Conservation (phyloP, 805 yeast genomes). For the Yarrowia bubula region DNA sequence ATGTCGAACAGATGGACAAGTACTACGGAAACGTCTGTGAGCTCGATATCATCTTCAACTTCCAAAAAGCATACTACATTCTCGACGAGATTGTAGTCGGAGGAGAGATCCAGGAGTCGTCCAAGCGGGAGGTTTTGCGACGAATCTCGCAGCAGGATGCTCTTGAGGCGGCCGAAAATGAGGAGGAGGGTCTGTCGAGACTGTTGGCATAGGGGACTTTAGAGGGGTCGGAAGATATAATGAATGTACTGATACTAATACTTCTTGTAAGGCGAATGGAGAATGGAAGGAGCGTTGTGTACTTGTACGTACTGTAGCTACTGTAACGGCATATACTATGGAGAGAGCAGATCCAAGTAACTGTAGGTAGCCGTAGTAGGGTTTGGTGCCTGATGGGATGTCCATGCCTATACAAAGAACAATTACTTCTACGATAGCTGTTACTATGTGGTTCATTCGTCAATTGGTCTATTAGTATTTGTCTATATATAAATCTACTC, state of each 20-base stretch:
- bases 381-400: no score
- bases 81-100: slow-evolving; percentile 86
- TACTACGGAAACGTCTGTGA: slow-evolving; percentile 96
- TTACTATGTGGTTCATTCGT: no score
- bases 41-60: slow-evolving; percentile 92
- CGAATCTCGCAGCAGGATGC: slow-evolving; percentile 83
- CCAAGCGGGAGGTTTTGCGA: slow-evolving; percentile 73
- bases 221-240: neutral
- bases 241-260: slow-evolving; percentile 3
- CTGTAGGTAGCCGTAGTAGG: neutral
- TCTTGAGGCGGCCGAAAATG: slow-evolving; percentile 73
- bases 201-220: slow-evolving; percentile 28
- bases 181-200: slow-evolving; percentile 41
- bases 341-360: no score
- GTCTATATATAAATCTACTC: slow-evolving; percentile 2
- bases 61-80: slow-evolving; percentile 88
- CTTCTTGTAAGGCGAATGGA: no score
- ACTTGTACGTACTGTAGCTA: neutral
- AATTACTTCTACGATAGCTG: no score
- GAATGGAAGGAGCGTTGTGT: neutral
- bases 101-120: slow-evolving; percentile 82
- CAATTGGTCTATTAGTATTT: slow-evolving; percentile 1
- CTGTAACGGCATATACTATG: no score
- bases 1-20: slow-evolving; percentile 95
- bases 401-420: no score